Percentiles rank a stretch among this genome's conserved stretches.
phyloP scores from a whole-genome alignment of 2,329 filamentous ascomycete genomes.

The Monilinia fructigena region DNA sequence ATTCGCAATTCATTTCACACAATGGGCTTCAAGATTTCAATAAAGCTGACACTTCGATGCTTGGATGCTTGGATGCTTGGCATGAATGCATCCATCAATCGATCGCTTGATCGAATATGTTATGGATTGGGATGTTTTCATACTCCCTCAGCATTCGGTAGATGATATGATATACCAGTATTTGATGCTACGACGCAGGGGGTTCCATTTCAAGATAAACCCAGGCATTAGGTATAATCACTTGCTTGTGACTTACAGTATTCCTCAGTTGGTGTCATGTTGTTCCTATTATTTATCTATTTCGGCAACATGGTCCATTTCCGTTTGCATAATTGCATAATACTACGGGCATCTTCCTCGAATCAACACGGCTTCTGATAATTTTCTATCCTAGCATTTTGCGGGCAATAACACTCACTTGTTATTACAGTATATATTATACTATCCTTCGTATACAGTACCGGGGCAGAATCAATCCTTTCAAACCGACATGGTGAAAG shows the following conservation, averaged over 20 bases:
- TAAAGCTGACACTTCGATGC: background rate
- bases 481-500: constrained; percentile 11
- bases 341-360: background rate
- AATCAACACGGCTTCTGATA: background rate
- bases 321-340: background rate
- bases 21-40: background rate
- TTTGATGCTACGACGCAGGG: too few species aligned
- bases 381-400: background rate
- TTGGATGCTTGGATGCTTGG: too few species aligned
- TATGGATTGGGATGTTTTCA: background rate
- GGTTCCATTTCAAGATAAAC: too few species aligned
- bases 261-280: background rate
- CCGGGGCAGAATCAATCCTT: background rate
- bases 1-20: background rate
- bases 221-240: too few species aligned
- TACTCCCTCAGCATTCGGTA: too few species aligned
- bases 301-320: background rate
- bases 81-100: background rate
- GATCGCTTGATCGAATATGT: background rate
- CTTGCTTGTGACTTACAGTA: background rate
- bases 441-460: background rate
- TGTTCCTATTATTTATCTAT: background rate
- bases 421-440: too few species aligned
- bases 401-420: background rate
- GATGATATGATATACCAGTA: too few species aligned